Conservation (phyloP, 192 early-diverging fungal genomes). For the Gaertneriomyces sp. region DNA sequence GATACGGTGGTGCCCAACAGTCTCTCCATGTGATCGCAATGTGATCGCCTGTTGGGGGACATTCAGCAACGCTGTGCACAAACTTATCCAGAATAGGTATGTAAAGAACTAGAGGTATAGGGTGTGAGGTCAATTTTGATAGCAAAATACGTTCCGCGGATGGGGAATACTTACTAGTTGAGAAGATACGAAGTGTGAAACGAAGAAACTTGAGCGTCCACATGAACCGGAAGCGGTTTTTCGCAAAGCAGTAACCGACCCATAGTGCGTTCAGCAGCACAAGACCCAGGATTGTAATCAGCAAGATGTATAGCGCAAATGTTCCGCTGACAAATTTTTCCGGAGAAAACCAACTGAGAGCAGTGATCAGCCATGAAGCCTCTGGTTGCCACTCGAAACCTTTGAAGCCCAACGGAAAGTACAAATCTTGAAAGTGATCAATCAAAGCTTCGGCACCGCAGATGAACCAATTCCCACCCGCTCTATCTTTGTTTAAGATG, state of each 20-base stretch:
- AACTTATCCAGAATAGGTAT: constrained; percentile 10
- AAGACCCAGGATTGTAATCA: constrained; percentile 17
- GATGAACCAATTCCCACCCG: constrained; percentile 7
- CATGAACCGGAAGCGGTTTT: constrained; percentile 44
- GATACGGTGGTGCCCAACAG: constrained; percentile 25
- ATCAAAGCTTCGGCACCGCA: constrained; percentile 28
- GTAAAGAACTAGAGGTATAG: not conserved
- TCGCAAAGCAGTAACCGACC: constrained; percentile 44
- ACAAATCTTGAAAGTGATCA: constrained; percentile 47
- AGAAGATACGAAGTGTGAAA: constrained; percentile 36
- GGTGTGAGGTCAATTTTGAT: too few species aligned
- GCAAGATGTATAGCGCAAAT: constrained; percentile 17
- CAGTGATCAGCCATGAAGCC: constrained; percentile 30
- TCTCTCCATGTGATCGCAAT: not conserved
- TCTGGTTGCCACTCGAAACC: constrained; percentile 37
- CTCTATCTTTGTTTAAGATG: constrained; percentile 38
- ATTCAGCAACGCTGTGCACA: constrained; percentile 12
- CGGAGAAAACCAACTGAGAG: constrained; percentile 34
- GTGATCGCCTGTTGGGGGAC: not conserved
- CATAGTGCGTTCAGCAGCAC: constrained; percentile 35
- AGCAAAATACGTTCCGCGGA: constrained; percentile 27
- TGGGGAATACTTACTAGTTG: constrained; percentile 41
- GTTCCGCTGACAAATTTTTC: constrained; percentile 30
- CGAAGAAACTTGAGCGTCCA: constrained; percentile 46
- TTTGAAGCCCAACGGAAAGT: constrained; percentile 30